phyloP scores from a whole-genome alignment of 2,329 filamentous ascomycete genomes.

The Penicillium griseofulvum region DNA sequence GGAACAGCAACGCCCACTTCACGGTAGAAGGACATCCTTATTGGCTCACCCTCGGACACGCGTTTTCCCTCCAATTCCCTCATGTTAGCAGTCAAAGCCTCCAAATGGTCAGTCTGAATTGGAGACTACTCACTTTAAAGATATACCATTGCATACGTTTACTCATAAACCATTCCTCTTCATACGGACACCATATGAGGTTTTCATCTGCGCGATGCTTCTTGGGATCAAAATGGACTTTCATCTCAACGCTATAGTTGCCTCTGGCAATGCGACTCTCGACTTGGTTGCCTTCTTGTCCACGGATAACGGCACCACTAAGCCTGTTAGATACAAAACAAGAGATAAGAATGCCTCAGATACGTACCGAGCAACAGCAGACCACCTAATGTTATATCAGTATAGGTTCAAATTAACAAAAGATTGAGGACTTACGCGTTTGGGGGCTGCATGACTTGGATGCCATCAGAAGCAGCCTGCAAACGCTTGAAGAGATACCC shows the following conservation, averaged over 20 bases:
- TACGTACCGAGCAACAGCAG: constrained; percentile 26
- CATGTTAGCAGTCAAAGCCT: neutral
- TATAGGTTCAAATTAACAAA: neutral
- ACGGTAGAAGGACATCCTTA: constrained; percentile 10
- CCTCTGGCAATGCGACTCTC: constrained; percentile 19
- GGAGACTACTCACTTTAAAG: constrained; percentile 14
- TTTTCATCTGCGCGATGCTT: neutral
- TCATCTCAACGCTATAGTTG: constrained; percentile 12
- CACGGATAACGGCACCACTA: constrained; percentile 27
- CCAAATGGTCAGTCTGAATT: neutral
- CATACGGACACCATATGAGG: neutral
- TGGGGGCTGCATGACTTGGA: constrained; percentile 35
- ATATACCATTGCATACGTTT: constrained; percentile 24
- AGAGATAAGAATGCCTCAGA: no score
- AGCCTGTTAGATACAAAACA: neutral
- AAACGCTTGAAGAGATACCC: constrained; percentile 36
- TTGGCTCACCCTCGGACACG: constrained; percentile 16
- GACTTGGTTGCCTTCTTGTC: constrained; percentile 24
- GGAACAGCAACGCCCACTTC: fast-evolving
- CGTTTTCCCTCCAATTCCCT: constrained; percentile 8
- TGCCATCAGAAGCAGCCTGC: constrained; percentile 18
- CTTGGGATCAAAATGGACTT: fast-evolving
- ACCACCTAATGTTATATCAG: constrained; percentile 20
- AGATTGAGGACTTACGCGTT: constrained; percentile 22
- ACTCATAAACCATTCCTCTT: constrained; percentile 1